phyloP scores from a whole-genome alignment of 2,329 filamentous ascomycete genomes.

The Metarhizium rileyi region DNA sequence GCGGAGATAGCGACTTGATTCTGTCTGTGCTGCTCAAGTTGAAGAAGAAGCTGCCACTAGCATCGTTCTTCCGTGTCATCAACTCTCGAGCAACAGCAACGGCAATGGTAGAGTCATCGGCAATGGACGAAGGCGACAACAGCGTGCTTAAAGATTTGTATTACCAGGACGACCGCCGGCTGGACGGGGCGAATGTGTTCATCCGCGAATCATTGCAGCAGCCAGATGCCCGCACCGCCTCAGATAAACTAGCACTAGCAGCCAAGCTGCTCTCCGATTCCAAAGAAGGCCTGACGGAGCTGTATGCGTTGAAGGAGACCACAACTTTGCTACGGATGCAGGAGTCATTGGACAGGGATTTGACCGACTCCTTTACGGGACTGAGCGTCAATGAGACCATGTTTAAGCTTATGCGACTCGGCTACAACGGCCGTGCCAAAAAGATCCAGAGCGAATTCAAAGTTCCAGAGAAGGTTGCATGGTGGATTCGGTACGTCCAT shows the following conservation, averaged over 20 bases:
- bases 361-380: slow-evolving; percentile 68
- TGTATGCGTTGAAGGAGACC: slow-evolving; percentile 69
- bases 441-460: slow-evolving; percentile 90
- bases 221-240: slow-evolving; percentile 55
- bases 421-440: slow-evolving; percentile 74
- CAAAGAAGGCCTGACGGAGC: slow-evolving; percentile 67
- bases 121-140: slow-evolving; percentile 60
- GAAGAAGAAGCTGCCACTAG: slow-evolving; percentile 81
- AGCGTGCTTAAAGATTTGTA: slow-evolving; percentile 86
- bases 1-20: slow-evolving; percentile 88
- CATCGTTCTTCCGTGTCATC: slow-evolving; percentile 86
- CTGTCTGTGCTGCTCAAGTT: slow-evolving; percentile 79
- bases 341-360: slow-evolving; percentile 75
- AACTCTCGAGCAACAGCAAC: slow-evolving; percentile 78
- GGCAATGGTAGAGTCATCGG: slow-evolving; percentile 79
- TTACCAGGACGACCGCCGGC: slow-evolving; percentile 88
- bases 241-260: slow-evolving; percentile 83
- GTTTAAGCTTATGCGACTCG: slow-evolving; percentile 73
- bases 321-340: slow-evolving; percentile 74
- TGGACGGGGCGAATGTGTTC: slow-evolving; percentile 82
- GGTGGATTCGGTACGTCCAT: slow-evolving; percentile 66
- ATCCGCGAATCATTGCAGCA: slow-evolving; percentile 74
- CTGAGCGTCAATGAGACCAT: slow-evolving; percentile 86
- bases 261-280: slow-evolving; percentile 75
- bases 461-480: slow-evolving; percentile 79